These are phyloP conservation scores for Silene noctiflora DNA, from an alignment of 179 eudicot genomes.

Conservation along the genomic window DNA sequence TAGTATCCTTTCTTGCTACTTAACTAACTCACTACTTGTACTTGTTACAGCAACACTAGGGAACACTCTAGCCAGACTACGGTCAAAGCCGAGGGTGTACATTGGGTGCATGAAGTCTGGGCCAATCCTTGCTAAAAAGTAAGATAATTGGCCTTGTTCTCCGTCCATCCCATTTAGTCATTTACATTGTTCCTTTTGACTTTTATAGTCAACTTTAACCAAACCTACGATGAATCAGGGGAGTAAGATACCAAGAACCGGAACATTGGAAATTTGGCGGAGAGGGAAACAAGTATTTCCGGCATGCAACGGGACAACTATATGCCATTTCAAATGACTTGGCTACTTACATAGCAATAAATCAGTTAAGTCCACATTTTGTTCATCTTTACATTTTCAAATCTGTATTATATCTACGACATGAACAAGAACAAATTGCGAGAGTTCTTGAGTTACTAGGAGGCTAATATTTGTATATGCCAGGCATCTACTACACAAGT, in stretches of 20 bases:
- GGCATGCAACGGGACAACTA: slow-evolving; percentile 87
- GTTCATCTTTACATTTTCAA: neutral
- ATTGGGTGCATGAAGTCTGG: slow-evolving; percentile 92
- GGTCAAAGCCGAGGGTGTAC: slow-evolving; percentile 62
- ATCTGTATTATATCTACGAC: neutral
- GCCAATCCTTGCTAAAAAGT: slow-evolving; percentile 80
- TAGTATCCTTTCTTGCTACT: too few species aligned
- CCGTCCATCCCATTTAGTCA: too few species aligned
- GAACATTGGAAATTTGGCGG: slow-evolving; percentile 95
- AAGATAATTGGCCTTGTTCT: slow-evolving; percentile 21
- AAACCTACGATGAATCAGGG: slow-evolving; percentile 42
- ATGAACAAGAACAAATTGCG: neutral
- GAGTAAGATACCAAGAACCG: slow-evolving; percentile 79
- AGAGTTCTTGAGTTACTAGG: neutral
- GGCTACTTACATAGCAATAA: slow-evolving; percentile 65
- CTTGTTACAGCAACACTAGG: slow-evolving; percentile 63
- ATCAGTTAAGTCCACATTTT: slow-evolving; percentile 53
- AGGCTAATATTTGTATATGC: neutral
- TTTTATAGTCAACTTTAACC: neutral
- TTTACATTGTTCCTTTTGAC: too few species aligned
- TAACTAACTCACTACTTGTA: too few species aligned
- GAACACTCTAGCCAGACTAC: slow-evolving; percentile 59
- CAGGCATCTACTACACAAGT: slow-evolving; percentile 73
- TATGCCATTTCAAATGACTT: slow-evolving; percentile 81
- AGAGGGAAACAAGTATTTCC: slow-evolving; percentile 79